A percentile compares a stretch with the other conserved stretches of the same genome.
phyloP scores from a whole-genome alignment of 495 filamentous ascomycete species.

The Delitschia confertaspora region DNA sequence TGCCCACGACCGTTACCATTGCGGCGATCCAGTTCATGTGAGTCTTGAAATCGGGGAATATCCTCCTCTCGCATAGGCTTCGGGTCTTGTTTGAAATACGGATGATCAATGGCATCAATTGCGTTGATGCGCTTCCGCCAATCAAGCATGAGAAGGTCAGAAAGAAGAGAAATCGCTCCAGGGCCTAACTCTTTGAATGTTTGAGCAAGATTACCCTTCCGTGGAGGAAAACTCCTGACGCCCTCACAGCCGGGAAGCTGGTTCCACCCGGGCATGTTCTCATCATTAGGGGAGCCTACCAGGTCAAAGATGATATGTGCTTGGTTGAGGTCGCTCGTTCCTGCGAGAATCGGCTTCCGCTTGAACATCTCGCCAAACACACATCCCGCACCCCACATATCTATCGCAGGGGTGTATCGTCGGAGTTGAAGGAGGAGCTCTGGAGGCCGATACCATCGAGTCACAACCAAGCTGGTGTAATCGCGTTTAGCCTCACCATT shows the following conservation, averaged over 20 bases:
- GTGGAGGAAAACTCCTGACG: conserved; percentile 54
- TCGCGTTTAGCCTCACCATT: conserved; percentile 79
- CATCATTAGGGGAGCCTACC: conserved; percentile 82
- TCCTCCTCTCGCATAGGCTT: conserved; percentile 74
- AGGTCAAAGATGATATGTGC: conserved; percentile 84
- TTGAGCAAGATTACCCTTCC: conserved; percentile 56
- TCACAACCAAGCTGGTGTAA: conserved; percentile 92
- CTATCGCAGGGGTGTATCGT: conserved; percentile 89
- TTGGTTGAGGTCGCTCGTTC: conserved; percentile 82
- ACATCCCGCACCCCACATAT: conserved; percentile 96
- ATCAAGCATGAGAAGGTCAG: conserved; percentile 77
- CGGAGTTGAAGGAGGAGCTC: conserved; percentile 82
- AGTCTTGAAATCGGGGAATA: conserved; percentile 81
- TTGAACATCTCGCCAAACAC: conserved; percentile 98
- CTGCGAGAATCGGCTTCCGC: conserved; percentile 83
- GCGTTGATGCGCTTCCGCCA: conserved; percentile 85
- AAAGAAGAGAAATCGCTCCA: conserved; percentile 66
- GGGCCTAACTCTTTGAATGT: conserved; percentile 60
- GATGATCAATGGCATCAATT: conserved; percentile 85
- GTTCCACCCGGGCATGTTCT: conserved; percentile 90
- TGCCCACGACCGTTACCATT: conserved; percentile 81
- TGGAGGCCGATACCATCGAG: conserved; percentile 92
- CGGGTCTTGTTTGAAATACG: conserved; percentile 75
- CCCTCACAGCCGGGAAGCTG: conserved; percentile 71
- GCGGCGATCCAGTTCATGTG: conserved; percentile 87